phyloP scores from a whole-genome alignment of 2,329 filamentous ascomycete genomes.

The Monosporascus sp. region DNA sequence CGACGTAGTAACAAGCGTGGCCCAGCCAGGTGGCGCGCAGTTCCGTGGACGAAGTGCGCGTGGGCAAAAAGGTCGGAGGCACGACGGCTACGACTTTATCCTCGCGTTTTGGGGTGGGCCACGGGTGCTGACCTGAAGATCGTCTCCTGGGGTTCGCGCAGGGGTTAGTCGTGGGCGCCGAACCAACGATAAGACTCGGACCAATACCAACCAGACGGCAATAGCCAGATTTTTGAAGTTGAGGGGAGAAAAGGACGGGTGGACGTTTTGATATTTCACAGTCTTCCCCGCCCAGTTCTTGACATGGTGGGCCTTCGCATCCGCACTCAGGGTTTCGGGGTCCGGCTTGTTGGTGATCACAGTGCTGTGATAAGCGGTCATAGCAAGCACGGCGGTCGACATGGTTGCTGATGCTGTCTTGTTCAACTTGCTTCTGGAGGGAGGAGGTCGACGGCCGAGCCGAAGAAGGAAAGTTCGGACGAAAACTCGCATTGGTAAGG shows the following conservation, averaged over 20 bases:
- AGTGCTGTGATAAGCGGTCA: constrained; percentile 20
- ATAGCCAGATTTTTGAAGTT: constrained; percentile 4
- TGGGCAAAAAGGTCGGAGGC: constrained; percentile 61
- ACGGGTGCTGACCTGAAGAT: constrained; percentile 34
- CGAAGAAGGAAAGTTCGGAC: constrained; percentile 6
- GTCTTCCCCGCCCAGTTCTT: constrained; percentile 33
- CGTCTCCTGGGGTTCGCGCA: constrained; percentile 6
- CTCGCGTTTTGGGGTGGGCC: constrained; percentile 61
- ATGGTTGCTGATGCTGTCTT: constrained; percentile 12
- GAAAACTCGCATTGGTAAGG: background rate
- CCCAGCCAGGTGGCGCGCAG: constrained; percentile 91
- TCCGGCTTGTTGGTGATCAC: constrained; percentile 22
- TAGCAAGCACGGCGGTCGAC: constrained; percentile 13
- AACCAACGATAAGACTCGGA: background rate
- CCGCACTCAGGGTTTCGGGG: constrained; percentile 36
- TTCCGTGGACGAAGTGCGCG: constrained; percentile 48
- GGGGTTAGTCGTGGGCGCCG: background rate
- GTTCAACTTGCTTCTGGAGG: constrained; percentile 3
- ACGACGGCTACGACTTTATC: constrained; percentile 54
- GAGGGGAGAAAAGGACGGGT: constrained; percentile 37
- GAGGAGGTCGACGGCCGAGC: background rate
- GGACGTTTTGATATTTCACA: constrained; percentile 45
- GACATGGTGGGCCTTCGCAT: constrained; percentile 45
- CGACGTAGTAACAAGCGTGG: constrained; percentile 89
- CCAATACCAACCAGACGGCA: constrained; percentile 11